Percentiles rank a stretch among this genome's conserved stretches.
Evolutionary conservation across 345 rosid genomes (phyloP).

Genomic region (Eucalyptus melliodora): DNA sequence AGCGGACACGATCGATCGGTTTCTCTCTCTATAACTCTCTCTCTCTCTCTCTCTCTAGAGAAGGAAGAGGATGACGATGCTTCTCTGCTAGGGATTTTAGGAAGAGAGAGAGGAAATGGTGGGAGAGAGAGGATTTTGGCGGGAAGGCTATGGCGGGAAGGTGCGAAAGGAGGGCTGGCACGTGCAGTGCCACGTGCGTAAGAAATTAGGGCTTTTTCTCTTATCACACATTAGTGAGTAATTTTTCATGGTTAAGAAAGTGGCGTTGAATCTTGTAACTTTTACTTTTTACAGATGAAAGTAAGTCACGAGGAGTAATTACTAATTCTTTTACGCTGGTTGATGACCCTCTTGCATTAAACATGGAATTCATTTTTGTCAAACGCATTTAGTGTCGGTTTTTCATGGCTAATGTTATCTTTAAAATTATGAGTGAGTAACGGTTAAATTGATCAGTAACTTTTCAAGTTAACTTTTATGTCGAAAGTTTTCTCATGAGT

Average conservation of each 20-base stretch:
- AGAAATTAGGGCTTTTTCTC: background rate
- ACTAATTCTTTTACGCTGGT: too few species aligned
- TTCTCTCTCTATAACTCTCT: background rate
- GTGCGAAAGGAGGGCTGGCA: background rate
- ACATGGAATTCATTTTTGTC: background rate
- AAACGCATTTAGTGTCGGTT: accelerated
- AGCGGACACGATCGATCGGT: background rate
- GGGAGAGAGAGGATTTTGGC: background rate
- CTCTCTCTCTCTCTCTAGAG: background rate
- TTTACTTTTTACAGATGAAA: background rate
- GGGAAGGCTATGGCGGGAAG: conserved; percentile 16
- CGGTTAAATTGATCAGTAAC: background rate
- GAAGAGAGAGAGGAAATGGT: background rate
- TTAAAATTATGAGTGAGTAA: background rate
- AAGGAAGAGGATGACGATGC: background rate
- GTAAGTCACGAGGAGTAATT: background rate
- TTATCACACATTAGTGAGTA: background rate
- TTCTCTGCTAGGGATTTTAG: background rate
- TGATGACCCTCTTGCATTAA: background rate
- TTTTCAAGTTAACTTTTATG: background rate
- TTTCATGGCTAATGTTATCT: background rate
- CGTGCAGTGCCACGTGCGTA: background rate
- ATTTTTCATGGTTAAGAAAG: background rate
- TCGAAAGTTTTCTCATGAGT: background rate
- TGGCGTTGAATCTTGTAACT: background rate